phyloP scores from a whole-genome alignment of 305 asterid genomes.

The Fraxinus sp. region DNA sequence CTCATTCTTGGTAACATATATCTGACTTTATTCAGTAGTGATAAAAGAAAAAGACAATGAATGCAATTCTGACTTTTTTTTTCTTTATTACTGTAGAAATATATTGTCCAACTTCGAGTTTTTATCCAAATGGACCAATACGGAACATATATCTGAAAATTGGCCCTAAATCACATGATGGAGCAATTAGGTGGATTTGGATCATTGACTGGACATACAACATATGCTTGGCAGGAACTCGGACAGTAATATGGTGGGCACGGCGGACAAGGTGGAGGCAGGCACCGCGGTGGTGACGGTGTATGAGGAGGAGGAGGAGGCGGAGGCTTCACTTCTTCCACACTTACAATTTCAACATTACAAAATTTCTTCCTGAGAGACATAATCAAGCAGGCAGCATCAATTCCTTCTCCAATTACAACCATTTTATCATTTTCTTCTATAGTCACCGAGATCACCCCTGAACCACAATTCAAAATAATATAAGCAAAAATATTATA shows the following conservation, averaged over 20 bases:
- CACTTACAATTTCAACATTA: slow-evolving; percentile 24
- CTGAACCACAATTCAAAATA: slow-evolving; percentile 12
- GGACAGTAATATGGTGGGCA: not conserved
- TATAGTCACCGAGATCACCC: slow-evolving; percentile 34
- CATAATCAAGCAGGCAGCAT: slow-evolving; percentile 32
- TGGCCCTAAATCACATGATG: not conserved
- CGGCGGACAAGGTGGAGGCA: not conserved
- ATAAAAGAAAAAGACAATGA: too few species aligned
- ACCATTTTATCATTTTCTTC: slow-evolving; percentile 26
- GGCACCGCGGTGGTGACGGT: not conserved
- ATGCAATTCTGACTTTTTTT: too few species aligned
- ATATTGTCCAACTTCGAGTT: too few species aligned
- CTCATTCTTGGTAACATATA: too few species aligned
- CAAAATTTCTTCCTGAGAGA: slow-evolving; percentile 38
- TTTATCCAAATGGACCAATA: too few species aligned
- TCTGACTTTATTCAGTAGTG: too few species aligned
- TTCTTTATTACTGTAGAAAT: too few species aligned
- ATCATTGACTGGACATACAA: not conserved
- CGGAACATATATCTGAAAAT: not conserved
- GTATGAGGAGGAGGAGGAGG: not conserved
- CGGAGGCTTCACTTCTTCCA: slow-evolving; percentile 27
- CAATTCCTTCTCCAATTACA: slow-evolving; percentile 45
- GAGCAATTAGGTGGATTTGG: not conserved
- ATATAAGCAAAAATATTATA: not conserved
- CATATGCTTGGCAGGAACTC: not conserved